Conservation (phyloP, 2,329 filamentous ascomycete species). For the Sporothrix globosa region DNA sequence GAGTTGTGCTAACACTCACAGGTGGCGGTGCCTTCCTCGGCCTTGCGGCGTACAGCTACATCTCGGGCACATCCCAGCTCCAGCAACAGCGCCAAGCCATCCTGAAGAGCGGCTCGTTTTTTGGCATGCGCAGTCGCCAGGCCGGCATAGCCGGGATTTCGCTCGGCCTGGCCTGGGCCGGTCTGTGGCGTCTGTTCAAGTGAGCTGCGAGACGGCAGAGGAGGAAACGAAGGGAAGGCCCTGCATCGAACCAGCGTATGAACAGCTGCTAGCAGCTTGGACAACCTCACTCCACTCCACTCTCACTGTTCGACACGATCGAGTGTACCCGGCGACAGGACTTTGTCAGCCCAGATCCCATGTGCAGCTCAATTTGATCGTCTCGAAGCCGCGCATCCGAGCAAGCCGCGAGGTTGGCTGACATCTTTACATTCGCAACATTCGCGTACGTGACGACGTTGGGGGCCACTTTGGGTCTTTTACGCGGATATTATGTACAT, state of each 20-base stretch:
- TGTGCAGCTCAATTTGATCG: neutral
- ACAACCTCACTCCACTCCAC: neutral
- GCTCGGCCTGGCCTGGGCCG: constrained; percentile 68
- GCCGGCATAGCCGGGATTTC: constrained; percentile 70
- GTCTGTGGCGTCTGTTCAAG: constrained; percentile 66
- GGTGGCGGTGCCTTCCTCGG: constrained; percentile 76
- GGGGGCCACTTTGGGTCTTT: neutral
- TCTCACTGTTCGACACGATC: neutral
- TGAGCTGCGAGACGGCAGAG: neutral
- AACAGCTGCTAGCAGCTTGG: neutral
- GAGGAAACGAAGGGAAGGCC: too few relatives aligned
- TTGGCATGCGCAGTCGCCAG: constrained; percentile 72
- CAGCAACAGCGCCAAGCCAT: constrained; percentile 67
- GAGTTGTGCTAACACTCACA: constrained; percentile 41
- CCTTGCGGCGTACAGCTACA: constrained; percentile 76
- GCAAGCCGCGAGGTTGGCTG: neutral
- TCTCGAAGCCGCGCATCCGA: neutral
- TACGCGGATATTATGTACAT: neutral
- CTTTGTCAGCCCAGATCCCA: too few relatives aligned
- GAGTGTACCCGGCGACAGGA: neutral
- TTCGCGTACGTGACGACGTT: neutral
- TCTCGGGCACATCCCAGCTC: constrained; percentile 73
- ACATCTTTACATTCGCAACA: neutral
- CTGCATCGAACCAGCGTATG: neutral
- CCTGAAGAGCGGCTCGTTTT: constrained; percentile 67